Conservation (phyloP, 805 yeast species). For the Wickerhamiella allomyrinae region DNA sequence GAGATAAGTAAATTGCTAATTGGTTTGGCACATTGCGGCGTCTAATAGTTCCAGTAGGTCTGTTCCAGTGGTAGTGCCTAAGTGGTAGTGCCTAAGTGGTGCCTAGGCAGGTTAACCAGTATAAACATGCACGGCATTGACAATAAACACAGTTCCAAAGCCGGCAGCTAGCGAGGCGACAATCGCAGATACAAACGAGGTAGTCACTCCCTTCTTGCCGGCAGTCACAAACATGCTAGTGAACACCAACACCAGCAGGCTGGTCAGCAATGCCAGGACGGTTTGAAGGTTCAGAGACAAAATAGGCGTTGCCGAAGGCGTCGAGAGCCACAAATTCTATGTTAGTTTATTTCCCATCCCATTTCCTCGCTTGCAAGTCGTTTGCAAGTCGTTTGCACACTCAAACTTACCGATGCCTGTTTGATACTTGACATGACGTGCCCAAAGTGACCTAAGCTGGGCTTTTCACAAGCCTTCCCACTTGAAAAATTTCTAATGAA, state of each 20-base stretch:
- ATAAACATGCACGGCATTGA: constrained; percentile 35
- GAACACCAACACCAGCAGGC: constrained; percentile 13
- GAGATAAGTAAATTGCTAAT: too few relatives aligned
- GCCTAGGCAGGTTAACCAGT: constrained; percentile 22
- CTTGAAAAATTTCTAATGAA: constrained; percentile 40
- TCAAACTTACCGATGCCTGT: not conserved
- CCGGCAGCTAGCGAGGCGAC: constrained; percentile 25
- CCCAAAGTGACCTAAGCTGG: not conserved
- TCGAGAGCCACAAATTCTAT: not conserved
- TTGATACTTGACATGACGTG: not conserved
- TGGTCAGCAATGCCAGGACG: constrained; percentile 12
- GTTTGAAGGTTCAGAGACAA: constrained; percentile 18
- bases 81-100: too few relatives aligned
- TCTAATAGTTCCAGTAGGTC: too few relatives aligned
- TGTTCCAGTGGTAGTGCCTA: too few relatives aligned
- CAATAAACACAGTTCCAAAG: constrained; percentile 29
- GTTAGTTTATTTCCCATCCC: too few relatives aligned
- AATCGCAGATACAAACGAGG: constrained; percentile 20
- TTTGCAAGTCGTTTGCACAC: not conserved
- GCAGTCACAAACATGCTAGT: constrained; percentile 15
- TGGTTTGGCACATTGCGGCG: too few relatives aligned
- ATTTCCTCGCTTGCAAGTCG: not conserved
- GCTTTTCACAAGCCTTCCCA: not conserved
- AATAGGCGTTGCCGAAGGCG: constrained; percentile 14
- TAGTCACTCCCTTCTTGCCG: constrained; percentile 14